These are phyloP conservation scores for Kazachstania sp. DNA, from an alignment of 1,139 yeast genomes.

Conservation along the genomic window DNA sequence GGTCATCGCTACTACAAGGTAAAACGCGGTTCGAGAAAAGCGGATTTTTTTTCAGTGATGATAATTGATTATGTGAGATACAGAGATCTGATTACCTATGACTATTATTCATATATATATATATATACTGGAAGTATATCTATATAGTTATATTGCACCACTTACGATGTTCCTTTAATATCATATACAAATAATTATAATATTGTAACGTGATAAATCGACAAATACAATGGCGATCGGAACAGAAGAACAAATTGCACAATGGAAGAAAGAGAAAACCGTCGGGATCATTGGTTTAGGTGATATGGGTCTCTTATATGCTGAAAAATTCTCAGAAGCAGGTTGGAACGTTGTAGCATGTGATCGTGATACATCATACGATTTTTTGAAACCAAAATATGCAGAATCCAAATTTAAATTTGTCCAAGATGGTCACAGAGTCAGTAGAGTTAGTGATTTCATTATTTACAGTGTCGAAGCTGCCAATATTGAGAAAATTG, in stretches of 20 bases:
- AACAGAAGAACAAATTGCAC: constrained; percentile 10
- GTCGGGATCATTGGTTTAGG: constrained; percentile 94
- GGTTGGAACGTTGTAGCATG: constrained; percentile 93
- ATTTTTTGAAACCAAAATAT: constrained; percentile 38
- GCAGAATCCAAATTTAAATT: constrained; percentile 45
- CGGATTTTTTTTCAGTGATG: no score
- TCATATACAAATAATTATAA: no score
- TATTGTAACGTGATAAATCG: constrained; percentile 1
- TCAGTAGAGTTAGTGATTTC: constrained; percentile 72
- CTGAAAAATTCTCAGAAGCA: constrained; percentile 62
- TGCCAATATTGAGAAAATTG: constrained; percentile 65
- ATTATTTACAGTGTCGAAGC: constrained; percentile 88
- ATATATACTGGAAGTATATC: no score
- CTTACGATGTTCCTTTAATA: no score
- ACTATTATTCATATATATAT: neutral
- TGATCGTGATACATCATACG: constrained; percentile 66
- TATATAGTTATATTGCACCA: no score
- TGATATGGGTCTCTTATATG: constrained; percentile 91
- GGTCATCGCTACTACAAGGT: no score
- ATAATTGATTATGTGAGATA: neutral
- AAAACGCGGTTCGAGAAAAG: no score
- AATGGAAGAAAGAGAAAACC: constrained; percentile 39
- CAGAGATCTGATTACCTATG: neutral
- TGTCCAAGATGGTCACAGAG: constrained; percentile 68
- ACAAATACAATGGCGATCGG: neutral